A percentile compares a stretch with the other conserved stretches of the same genome.
phyloP scores from a whole-genome alignment of 2,329 filamentous ascomycete genomes.

The Fusarium paranaense region DNA sequence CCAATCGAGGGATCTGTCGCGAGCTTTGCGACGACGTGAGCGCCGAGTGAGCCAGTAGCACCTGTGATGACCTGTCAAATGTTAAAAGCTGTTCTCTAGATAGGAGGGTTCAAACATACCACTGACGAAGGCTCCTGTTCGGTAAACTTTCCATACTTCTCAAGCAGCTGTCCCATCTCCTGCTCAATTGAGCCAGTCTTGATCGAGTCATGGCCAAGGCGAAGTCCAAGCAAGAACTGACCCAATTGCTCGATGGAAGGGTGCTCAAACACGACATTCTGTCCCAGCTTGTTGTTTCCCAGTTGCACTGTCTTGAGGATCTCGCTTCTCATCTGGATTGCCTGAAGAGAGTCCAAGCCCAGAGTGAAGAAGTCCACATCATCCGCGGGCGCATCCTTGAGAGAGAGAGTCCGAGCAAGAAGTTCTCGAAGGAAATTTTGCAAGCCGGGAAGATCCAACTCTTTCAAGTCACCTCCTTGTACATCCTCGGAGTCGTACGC shows the following conservation, averaged over 20 bases:
- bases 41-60: slow-evolving; percentile 69
- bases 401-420: background rate
- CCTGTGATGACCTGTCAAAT: slow-evolving; percentile 59
- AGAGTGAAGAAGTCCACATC: slow-evolving; percentile 68
- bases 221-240: slow-evolving; percentile 56
- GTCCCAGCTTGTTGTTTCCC: slow-evolving; percentile 57
- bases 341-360: slow-evolving; percentile 69
- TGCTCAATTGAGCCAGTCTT: slow-evolving; percentile 40
- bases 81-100: background rate
- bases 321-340: slow-evolving; percentile 64
- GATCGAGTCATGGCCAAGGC: slow-evolving; percentile 45
- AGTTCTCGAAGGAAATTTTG: background rate
- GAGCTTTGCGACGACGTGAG: slow-evolving; percentile 67
- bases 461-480: background rate
- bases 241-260: slow-evolving; percentile 61
- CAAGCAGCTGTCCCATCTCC: slow-evolving; percentile 42
- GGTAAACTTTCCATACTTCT: slow-evolving; percentile 26
- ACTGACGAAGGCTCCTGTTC: background rate
- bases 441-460: background rate
- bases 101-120: background rate
- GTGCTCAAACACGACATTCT: slow-evolving; percentile 70
- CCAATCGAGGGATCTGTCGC: slow-evolving; percentile 67
- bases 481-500: background rate
- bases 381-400: slow-evolving; percentile 12
- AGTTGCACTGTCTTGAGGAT: slow-evolving; percentile 64